Conservation (phyloP, 202 grass and related monocot genomes). For the Schoenoplectus triqueter region DNA sequence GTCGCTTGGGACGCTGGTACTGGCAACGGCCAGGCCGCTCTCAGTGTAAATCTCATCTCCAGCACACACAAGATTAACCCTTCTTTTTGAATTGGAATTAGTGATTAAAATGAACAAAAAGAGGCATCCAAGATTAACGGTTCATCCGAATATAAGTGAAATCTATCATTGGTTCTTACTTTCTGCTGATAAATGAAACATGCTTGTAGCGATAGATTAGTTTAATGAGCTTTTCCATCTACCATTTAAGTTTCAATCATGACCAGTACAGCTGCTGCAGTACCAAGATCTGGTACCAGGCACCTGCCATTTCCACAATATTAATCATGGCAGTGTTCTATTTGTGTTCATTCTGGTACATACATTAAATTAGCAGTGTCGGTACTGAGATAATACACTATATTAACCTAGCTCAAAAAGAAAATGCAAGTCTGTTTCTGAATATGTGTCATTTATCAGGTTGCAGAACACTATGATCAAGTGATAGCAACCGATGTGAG, state of each 20-base stretch:
- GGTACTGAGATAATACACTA: background rate
- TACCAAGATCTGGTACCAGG: background rate
- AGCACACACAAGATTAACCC: background rate
- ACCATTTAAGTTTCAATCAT: slow-evolving; percentile 2
- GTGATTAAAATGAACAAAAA: background rate
- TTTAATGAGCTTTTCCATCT: background rate
- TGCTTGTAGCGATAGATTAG: background rate
- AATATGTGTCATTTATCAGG: slow-evolving; percentile 37
- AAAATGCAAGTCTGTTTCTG: background rate
- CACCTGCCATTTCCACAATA: background rate
- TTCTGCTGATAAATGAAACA: background rate
- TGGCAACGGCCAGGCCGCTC: slow-evolving; percentile 68
- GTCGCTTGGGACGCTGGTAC: slow-evolving; percentile 79
- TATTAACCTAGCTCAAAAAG: background rate
- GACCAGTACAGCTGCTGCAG: background rate
- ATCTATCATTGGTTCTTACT: background rate
- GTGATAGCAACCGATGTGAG: slow-evolving; percentile 79
- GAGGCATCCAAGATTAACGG: background rate
- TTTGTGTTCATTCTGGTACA: background rate
- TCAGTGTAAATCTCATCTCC: slow-evolving; percentile 45
- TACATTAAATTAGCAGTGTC: background rate
- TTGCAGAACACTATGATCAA: slow-evolving; percentile 68
- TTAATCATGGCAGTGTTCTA: background rate
- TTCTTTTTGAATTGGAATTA: no score
- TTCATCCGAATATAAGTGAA: background rate